phyloP scores from a whole-genome alignment of 2,329 filamentous ascomycete genomes.

The Eutypa lata region DNA sequence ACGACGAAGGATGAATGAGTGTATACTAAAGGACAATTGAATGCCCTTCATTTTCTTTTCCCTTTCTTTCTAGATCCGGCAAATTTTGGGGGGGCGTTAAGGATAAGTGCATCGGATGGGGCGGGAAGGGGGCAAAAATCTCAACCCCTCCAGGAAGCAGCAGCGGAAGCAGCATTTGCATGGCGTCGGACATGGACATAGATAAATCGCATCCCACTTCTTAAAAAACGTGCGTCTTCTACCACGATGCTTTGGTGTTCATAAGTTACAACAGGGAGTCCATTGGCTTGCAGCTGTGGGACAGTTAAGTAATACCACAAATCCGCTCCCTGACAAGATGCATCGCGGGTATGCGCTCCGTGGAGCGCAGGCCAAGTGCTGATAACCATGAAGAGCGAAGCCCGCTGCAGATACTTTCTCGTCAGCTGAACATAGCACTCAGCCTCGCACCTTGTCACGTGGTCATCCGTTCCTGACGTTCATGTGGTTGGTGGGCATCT shows the following conservation, averaged over 20 bases:
- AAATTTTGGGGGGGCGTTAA: not conserved
- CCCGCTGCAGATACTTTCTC: not conserved
- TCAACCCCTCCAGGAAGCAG: too few species aligned
- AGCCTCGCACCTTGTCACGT: not conserved
- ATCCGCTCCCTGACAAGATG: too few species aligned
- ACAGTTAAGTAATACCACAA: too few species aligned
- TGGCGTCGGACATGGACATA: not conserved
- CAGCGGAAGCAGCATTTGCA: not conserved
- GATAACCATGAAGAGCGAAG: not conserved
- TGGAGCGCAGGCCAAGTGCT: too few species aligned
- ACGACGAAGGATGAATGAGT: constrained; percentile 1
- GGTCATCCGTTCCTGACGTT: not conserved
- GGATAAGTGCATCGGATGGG: not conserved
- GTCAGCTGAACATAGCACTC: not conserved
- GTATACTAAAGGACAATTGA: constrained; percentile 9
- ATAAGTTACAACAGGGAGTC: too few species aligned
- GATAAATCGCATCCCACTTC: not conserved
- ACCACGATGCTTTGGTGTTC: not conserved
- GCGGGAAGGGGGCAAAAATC: too few species aligned
- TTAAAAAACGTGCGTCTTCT: not conserved
- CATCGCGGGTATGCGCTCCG: too few species aligned
- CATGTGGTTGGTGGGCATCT: not conserved
- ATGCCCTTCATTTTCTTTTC: too few species aligned
- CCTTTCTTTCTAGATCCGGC: not conserved
- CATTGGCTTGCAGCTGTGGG: too few species aligned